These are phyloP conservation scores for Parmales sp. DNA, from an alignment of 108 stramenopile species.

Conservation along the genomic window DNA sequence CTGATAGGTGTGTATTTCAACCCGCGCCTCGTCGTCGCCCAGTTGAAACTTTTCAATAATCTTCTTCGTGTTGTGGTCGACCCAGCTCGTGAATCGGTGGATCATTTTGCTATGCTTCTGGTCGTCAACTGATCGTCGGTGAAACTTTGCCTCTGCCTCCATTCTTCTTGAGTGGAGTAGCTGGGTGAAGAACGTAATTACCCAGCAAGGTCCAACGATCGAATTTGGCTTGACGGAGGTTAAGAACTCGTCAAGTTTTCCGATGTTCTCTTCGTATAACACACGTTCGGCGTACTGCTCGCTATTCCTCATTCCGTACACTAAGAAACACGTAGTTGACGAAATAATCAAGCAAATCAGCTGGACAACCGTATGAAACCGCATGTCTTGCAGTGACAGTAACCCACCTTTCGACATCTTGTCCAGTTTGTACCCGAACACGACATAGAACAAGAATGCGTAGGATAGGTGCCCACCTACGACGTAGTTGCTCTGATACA, in stretches of 20 bases:
- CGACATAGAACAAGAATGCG: not conserved
- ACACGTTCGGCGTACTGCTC: not conserved
- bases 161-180: not conserved
- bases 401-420: not conserved
- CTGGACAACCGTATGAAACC: not conserved
- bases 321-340: not conserved
- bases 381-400: not conserved
- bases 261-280: not conserved
- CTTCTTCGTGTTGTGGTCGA: not conserved
- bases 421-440: not conserved
- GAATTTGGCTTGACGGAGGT: not conserved
- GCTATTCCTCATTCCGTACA: not conserved
- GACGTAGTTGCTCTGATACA: not conserved
- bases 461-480: not conserved
- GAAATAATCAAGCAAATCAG: not conserved
- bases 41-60: not conserved
- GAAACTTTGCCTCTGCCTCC: not conserved
- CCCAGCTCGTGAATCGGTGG: not conserved
- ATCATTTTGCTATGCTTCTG: not conserved
- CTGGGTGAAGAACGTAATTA: not conserved
- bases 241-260: not conserved
- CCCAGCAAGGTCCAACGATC: not conserved
- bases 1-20: not conserved
- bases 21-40: not conserved
- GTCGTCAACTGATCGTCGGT: not conserved